A percentile compares a stretch with the other conserved stretches of the same genome.
These are phyloP conservation scores for Phylloporus arenicola DNA, from an alignment of 768 basidiomycete genomes.

Conservation along the genomic window DNA sequence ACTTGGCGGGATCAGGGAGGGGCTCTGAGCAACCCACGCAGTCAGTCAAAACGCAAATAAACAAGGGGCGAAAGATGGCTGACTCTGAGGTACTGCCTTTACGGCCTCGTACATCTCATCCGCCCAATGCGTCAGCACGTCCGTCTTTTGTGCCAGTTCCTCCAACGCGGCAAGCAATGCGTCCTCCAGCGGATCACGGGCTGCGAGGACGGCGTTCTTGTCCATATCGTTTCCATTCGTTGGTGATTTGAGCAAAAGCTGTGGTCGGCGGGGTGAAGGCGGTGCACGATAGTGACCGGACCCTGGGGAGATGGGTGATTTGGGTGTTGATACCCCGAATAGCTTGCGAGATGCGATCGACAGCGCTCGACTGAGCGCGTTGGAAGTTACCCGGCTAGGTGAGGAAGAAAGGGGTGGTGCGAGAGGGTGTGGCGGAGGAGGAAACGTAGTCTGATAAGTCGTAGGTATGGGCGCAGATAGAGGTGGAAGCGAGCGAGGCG, in stretches of 20 bases:
- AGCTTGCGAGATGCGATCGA: slow-evolving; percentile 77
- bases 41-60: slow-evolving; percentile 1
- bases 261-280: slow-evolving; percentile 53
- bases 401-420: slow-evolving; percentile 60
- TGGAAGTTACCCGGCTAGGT: slow-evolving; percentile 62
- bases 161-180: slow-evolving; percentile 76
- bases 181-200: slow-evolving; percentile 72
- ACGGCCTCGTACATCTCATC: slow-evolving; percentile 92
- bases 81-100: slow-evolving; percentile 79
- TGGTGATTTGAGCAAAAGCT: slow-evolving; percentile 39
- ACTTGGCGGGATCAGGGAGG: slow-evolving; percentile 74
- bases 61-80: slow-evolving; percentile 25
- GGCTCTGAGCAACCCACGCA: slow-evolving; percentile 48
- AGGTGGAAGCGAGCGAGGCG: slow-evolving; percentile 21
- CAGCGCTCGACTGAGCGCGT: slow-evolving; percentile 75
- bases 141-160: slow-evolving; percentile 93
- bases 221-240: slow-evolving; percentile 37
- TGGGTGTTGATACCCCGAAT: slow-evolving; percentile 50
- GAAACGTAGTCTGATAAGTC: slow-evolving; percentile 51
- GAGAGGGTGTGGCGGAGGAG: slow-evolving; percentile 51
- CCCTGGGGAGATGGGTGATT: slow-evolving; percentile 35
- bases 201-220: slow-evolving; percentile 14
- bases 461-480: slow-evolving; percentile 19
- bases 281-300: slow-evolving; percentile 39
- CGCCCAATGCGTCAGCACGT: slow-evolving; percentile 88